A percentile compares a stretch with the other conserved stretches of the same genome.
phyloP scores from a whole-genome alignment of 139 green algal genomes.

The Mesostigma viride region DNA sequence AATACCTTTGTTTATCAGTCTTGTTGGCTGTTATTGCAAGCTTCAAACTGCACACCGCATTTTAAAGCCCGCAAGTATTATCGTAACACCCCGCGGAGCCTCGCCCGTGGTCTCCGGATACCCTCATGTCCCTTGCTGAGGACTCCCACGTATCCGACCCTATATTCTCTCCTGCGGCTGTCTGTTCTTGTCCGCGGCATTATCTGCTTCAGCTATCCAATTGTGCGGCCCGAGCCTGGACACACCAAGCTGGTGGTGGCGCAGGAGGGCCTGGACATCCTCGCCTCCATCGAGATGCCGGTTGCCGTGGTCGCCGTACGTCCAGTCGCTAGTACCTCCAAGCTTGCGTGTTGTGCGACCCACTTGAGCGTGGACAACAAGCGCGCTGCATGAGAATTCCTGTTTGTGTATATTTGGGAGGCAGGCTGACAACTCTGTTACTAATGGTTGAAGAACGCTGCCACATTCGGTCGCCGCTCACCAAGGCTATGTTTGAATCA shows the following conservation, averaged over 20 bases:
- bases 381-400: not conserved
- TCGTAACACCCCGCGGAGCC: not conserved
- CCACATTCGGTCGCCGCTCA: not conserved
- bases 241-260: conserved; percentile 55
- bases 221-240: conserved; percentile 57
- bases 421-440: not conserved
- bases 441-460: not conserved
- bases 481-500: not conserved
- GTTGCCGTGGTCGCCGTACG: conserved; percentile 26
- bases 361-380: not conserved
- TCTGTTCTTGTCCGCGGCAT: not conserved
- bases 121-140: not conserved
- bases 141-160: not conserved
- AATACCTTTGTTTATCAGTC: not conserved
- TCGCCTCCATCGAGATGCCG: conserved; percentile 42
- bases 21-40: conserved; percentile 8
- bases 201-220: conserved; percentile 35
- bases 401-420: not conserved
- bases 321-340: not conserved
- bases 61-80: not conserved
- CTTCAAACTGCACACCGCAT: not conserved
- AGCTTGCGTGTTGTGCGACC: not conserved
- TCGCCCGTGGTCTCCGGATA: not conserved
- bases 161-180: no score
- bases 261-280: conserved; percentile 49